Evolutionary conservation across 169 alveolate genomes (phyloP), one percentile per base, ranked within the genome.

Genomic region (Eimeria zaria): DNA sequence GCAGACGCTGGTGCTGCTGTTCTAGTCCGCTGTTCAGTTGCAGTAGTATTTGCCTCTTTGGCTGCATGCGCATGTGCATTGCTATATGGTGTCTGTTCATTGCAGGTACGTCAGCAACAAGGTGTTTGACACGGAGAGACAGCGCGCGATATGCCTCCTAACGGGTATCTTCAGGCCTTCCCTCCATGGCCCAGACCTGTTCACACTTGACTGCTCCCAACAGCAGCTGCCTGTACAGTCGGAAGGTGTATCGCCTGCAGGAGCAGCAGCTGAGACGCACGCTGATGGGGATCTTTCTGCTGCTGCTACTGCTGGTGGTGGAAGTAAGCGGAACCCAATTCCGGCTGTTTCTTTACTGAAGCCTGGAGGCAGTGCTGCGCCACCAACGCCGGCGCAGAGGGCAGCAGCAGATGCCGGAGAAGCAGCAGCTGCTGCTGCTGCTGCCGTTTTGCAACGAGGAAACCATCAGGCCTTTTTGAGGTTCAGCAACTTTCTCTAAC

Each of bases 41-140:
- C 69, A 2, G 30, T 33, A 0, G n/a, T 33, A 30, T 69, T 69
- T 58, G n/a, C 14, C 36, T 24, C 11, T 48, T 7, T 58, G 60
- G n/a, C n/a, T n/a, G n/a, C n/a, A n/a, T n/a, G n/a, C n/a, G n/a
- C n/a, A n/a, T n/a, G n/a, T n/a, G n/a, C n/a, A n/a, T n/a, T n/a
- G n/a, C n/a, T n/a, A n/a, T n/a, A n/a, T n/a, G n/a, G n/a, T n/a
- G n/a, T n/a, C 41, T 84, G 53, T 16, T 83, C 53, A 33, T 14
- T 84, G 64, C 80, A 84, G 92, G 22, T 84, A 58, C 16, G 92
- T 84, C 41, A 84, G 80, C 92, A 84, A 84, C 62, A 84, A 84
- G 58, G 78, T 84, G 16, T 84, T 58, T 44, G 92, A 84, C n/a
- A 60, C 92, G 36, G 92, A 84, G 60, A 53, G 92, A 44, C 92